Conservation (phyloP, 208 protist species). For the Plasmodiophora brassicae region DNA sequence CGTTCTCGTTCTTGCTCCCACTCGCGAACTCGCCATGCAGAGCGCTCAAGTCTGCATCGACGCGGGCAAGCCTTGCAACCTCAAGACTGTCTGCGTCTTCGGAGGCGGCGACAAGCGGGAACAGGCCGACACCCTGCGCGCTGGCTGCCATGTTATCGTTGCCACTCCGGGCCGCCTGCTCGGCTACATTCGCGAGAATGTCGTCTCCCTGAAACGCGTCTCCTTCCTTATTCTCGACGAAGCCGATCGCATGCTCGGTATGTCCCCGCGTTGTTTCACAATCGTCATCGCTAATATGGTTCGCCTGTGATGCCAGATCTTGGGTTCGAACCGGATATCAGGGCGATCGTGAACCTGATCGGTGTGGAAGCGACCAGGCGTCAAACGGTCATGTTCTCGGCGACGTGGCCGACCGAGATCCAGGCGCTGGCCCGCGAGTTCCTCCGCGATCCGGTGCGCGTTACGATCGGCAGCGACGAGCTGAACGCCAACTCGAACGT, state of each 20-base stretch:
- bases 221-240: conserved; percentile 52
- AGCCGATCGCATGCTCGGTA: conserved; percentile 54
- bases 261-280: no score
- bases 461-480: conserved; percentile 57
- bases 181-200: conserved; percentile 71
- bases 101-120: conserved; percentile 53
- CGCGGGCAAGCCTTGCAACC: neutral
- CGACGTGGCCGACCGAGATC: conserved; percentile 75
- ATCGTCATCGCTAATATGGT: no score
- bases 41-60: conserved; percentile 17
- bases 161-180: conserved; percentile 76
- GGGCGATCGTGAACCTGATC: conserved; percentile 42
- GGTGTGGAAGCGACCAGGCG: conserved; percentile 3
- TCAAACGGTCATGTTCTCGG: conserved; percentile 57
- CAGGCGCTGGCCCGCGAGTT: conserved; percentile 89
- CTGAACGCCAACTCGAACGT: conserved; percentile 58
- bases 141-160: conserved; percentile 79
- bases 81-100: conserved; percentile 37
- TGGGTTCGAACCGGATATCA: conserved; percentile 52
- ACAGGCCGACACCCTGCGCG: conserved; percentile 88
- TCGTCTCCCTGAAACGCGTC: conserved; percentile 23
- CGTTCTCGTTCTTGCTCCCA: conserved; percentile 71
- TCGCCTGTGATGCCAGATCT: no score
- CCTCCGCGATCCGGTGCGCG: conserved; percentile 68
- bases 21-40: conserved; percentile 74